phyloP scores from a whole-genome alignment of 139 green algal species.

The Closterium sp. region DNA sequence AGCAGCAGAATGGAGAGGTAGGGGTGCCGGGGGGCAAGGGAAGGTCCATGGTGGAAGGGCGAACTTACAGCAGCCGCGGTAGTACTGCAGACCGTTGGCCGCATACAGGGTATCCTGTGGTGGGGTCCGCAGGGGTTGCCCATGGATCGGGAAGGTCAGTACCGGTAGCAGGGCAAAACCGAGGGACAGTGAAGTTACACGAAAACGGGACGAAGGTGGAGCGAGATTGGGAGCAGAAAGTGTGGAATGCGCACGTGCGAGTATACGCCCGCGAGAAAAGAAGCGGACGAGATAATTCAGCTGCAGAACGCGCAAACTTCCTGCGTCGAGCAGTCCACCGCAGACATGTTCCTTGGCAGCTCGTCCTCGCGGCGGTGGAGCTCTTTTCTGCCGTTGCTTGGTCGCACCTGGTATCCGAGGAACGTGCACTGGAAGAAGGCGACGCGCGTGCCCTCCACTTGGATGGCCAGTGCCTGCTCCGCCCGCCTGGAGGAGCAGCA shows the following conservation, averaged over 20 bases:
- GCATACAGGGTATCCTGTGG: constrained; percentile 19
- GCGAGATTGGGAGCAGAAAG: too few relatives aligned
- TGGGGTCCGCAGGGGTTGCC: not conserved
- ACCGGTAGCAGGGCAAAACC: not conserved
- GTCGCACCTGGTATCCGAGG: not conserved
- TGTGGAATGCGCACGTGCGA: too few relatives aligned
- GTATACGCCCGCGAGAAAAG: too few relatives aligned
- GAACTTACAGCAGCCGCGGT: constrained; percentile 1
- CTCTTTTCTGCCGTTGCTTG: not conserved
- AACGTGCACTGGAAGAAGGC: not conserved
- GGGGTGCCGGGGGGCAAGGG: not conserved
- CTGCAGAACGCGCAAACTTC: too few relatives aligned
- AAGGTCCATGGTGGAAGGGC: not conserved
- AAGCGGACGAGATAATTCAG: not conserved
- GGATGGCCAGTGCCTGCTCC: not conserved
- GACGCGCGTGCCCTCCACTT: not conserved
- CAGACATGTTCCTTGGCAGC: too few relatives aligned
- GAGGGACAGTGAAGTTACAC: too few relatives aligned
- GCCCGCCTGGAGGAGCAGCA: not conserved
- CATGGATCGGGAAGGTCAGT: not conserved
- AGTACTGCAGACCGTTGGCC: constrained; percentile 14
- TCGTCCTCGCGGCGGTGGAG: too few relatives aligned
- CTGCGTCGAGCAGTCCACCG: too few relatives aligned
- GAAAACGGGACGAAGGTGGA: too few relatives aligned
- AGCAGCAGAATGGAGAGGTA: not conserved